A percentile compares a stretch with the other conserved stretches of the same genome.
phyloP scores from a whole-genome alignment of 225 moss, liverwort and hornwort genomes.

The Polytrichum commune region DNA sequence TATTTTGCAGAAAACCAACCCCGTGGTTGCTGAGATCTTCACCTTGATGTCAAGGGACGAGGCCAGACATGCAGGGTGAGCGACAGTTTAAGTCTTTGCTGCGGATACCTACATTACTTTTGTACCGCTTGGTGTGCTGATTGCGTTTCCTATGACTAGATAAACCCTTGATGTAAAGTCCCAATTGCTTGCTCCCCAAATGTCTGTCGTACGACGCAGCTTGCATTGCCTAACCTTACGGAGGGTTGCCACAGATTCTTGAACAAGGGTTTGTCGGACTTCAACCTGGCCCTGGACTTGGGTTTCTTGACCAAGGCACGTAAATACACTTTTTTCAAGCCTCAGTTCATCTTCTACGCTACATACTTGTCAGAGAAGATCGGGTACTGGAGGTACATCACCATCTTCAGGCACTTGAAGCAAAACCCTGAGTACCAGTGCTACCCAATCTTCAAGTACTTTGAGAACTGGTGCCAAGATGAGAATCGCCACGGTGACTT shows the following conservation, averaged over 20 bases:
- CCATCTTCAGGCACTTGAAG: slow-evolving; percentile 92
- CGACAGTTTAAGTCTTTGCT: neutral
- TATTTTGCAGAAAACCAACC: slow-evolving; percentile 80
- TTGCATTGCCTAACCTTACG: too few species aligned
- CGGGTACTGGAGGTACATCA: slow-evolving; percentile 98
- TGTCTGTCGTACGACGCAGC: too few species aligned
- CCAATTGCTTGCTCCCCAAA: too few species aligned
- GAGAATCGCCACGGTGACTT: slow-evolving; percentile 99
- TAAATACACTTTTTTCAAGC: slow-evolving; percentile 98
- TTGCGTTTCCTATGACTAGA: too few species aligned
- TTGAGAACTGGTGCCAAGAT: slow-evolving; percentile 99
- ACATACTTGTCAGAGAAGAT: slow-evolving; percentile 96
- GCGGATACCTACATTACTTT: too few species aligned
- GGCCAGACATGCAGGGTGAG: slow-evolving; percentile 89
- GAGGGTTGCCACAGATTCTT: slow-evolving; percentile 42
- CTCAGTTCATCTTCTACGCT: slow-evolving; percentile 96
- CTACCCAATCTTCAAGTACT: slow-evolving; percentile 97
- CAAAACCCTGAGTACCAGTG: slow-evolving; percentile 90
- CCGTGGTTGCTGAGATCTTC: slow-evolving; percentile 88
- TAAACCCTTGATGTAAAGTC: too few species aligned
- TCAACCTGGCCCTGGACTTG: slow-evolving; percentile 81
- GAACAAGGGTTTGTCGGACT: slow-evolving; percentile 93
- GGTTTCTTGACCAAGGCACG: slow-evolving; percentile 94
- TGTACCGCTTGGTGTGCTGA: too few species aligned
- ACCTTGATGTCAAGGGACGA: slow-evolving; percentile 98